A percentile compares a stretch with the other conserved stretches of the same genome.
Conservation (phyloP, 345 rosid species). For the Excoecaria agallocha region DNA sequence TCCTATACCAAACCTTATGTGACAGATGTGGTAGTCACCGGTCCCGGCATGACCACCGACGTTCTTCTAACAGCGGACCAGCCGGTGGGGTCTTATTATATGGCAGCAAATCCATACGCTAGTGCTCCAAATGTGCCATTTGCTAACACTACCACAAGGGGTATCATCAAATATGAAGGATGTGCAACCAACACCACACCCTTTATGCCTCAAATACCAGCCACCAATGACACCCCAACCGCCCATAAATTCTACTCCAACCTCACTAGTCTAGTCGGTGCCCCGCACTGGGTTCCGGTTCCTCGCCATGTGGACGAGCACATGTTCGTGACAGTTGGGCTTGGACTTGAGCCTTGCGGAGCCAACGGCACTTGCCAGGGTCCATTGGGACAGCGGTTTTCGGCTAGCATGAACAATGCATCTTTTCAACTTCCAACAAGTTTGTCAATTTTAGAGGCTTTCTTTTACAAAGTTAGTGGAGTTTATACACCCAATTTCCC, state of each 20-base stretch:
- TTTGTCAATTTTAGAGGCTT: constrained; percentile 64
- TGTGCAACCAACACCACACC: constrained; percentile 15
- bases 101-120: constrained; percentile 65
- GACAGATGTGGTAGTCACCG: constrained; percentile 57
- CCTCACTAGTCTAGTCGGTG: constrained; percentile 42
- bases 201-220: constrained; percentile 64
- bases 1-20: constrained; percentile 57
- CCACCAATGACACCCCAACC: constrained; percentile 60
- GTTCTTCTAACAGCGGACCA: constrained; percentile 62
- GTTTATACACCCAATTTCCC: constrained; percentile 75
- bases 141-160: constrained; percentile 64
- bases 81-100: constrained; percentile 59
- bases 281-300: constrained; percentile 63
- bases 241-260: constrained; percentile 60
- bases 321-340: constrained; percentile 68
- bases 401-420: constrained; percentile 79
- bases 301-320: constrained; percentile 58
- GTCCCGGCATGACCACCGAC: constrained; percentile 81
- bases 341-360: constrained; percentile 45
- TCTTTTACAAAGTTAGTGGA: constrained; percentile 44
- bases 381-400: constrained; percentile 24
- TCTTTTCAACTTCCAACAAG: constrained; percentile 54
- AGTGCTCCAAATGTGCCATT: constrained; percentile 37
- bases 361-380: constrained; percentile 54
- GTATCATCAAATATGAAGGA: constrained; percentile 45